phyloP scores from a whole-genome alignment of 2,329 filamentous ascomycete genomes.

The Xylariales sp. region DNA sequence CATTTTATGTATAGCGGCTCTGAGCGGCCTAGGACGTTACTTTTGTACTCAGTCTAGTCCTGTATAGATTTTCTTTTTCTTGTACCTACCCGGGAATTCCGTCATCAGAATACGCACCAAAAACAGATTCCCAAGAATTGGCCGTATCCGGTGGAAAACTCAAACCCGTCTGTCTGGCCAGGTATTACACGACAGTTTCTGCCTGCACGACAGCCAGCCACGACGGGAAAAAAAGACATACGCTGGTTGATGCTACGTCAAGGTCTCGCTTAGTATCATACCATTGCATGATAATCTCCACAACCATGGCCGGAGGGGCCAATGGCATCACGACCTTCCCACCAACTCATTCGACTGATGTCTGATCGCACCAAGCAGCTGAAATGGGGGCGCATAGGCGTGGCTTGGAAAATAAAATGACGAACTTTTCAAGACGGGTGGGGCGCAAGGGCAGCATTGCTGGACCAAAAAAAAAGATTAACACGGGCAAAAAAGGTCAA shows the following conservation, averaged over 20 bases:
- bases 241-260: conserved; percentile 10
- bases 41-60: neutral
- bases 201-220: conserved; percentile 7
- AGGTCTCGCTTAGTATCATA: conserved; percentile 1
- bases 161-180: conserved; percentile 8
- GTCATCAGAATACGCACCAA: neutral
- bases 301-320: conserved; percentile 3
- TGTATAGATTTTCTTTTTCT: neutral
- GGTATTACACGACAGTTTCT: conserved; percentile 2
- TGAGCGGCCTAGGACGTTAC: neutral
- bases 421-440: conserved; percentile 27
- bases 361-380: conserved; percentile 29
- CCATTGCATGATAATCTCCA: conserved; percentile 32
- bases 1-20: neutral
- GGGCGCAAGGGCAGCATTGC: conserved; percentile 4
- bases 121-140: neutral
- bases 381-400: conserved; percentile 29
- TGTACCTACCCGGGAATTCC: too few relatives aligned
- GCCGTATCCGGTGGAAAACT: neutral
- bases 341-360: conserved; percentile 17
- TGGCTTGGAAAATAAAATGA: conserved; percentile 36
- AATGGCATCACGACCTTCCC: conserved; percentile 2
- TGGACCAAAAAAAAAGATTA: too few relatives aligned
- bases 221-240: conserved; percentile 13
- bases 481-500: neutral